These are phyloP conservation scores for Lophiotrema nucula DNA, from an alignment of 495 filamentous ascomycete genomes.

Conservation along the genomic window DNA sequence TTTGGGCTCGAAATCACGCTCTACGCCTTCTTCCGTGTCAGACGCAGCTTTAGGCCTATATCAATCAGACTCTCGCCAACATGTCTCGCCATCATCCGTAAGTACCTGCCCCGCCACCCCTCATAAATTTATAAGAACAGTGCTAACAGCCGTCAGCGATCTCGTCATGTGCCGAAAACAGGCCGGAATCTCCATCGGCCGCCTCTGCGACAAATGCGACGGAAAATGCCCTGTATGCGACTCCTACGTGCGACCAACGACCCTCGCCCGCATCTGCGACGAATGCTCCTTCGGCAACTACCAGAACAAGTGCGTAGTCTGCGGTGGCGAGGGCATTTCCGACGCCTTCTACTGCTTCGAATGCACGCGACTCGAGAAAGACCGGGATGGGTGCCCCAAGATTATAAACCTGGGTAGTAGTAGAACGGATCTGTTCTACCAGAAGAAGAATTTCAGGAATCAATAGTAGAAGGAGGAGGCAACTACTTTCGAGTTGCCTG, in stretches of 20 bases:
- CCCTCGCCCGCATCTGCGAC: conserved; percentile 96
- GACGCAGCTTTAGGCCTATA: too few relatives aligned
- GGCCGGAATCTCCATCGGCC: conserved; percentile 95
- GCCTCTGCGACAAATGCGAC: conserved; percentile 99
- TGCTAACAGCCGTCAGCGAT: conserved; percentile 60
- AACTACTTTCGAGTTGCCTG: too few relatives aligned
- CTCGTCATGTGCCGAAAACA: conserved; percentile 99
- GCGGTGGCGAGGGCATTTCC: conserved; percentile 96
- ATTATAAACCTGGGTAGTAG: conserved; percentile 97
- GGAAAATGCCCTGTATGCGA: conserved; percentile 99
- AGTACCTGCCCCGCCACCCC: conserved; percentile 39
- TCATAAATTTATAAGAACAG: background rate
- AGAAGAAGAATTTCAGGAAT: conserved; percentile 74
- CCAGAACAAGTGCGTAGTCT: conserved; percentile 99
- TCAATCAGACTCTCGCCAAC: too few relatives aligned
- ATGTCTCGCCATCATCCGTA: conserved; percentile 82
- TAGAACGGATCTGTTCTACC: conserved; percentile 90
- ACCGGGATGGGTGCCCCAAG: conserved; percentile 97
- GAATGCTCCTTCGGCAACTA: conserved; percentile 99
- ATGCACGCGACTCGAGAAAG: conserved; percentile 95
- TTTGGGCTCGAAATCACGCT: too few relatives aligned
- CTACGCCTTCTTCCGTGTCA: too few relatives aligned
- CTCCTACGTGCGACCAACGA: conserved; percentile 96
- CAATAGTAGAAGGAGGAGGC: conserved; percentile 48
- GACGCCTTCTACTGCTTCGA: conserved; percentile 99